Base-by-base conservation (phyloP, 306 rosid genomes). In the Hylodesmum podocarpum region DNA sequence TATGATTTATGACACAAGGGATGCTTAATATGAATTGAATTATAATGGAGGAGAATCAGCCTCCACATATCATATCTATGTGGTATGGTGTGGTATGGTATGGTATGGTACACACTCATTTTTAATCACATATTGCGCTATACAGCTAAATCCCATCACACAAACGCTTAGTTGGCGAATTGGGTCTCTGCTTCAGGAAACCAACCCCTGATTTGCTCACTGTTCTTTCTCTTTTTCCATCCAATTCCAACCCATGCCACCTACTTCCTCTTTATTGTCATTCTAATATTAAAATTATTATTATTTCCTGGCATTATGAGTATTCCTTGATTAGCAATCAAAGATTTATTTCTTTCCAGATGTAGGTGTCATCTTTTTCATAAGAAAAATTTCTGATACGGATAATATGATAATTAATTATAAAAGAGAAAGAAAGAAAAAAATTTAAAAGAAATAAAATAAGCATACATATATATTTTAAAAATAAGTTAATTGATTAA, bases 131-230 rank as follows among this genome's bases (percentile, higher is more conserved):
- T 55, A 78, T 73, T 85, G 84, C 55, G 73, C 51, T 3, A 25
- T 70, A 78, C 86, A 78, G 86, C 86, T 74, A 81, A 78, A 78
- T 69, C 76, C 86, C 76, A 81, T 44, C 37, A 27, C 37, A 27
- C 1, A 29, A 22, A 36, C 0, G 40, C 69, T 83, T 78, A 78
- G 83, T 85, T 81, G 88, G 80, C 73, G 76, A 21, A 21, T 74
- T 39, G 53, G 62, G 39, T 12, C 59, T 46, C 1, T 47, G 19
- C 27, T 29, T 73, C 15, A 25, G 13, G 41, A 61, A 29, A 28
- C 49, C 65, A 68, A 18, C 0, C 15, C 41, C 49, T 63, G 14
- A 25, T 13, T 41, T 80, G 9, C 63, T 40, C 39, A n/a, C 25
- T 15, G 14, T 15, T 25, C 53, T 49, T 15, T 25, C 53, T 49